Conservation (phyloP, 108 stramenopile genomes). For the Cyclotella baltica region DNA sequence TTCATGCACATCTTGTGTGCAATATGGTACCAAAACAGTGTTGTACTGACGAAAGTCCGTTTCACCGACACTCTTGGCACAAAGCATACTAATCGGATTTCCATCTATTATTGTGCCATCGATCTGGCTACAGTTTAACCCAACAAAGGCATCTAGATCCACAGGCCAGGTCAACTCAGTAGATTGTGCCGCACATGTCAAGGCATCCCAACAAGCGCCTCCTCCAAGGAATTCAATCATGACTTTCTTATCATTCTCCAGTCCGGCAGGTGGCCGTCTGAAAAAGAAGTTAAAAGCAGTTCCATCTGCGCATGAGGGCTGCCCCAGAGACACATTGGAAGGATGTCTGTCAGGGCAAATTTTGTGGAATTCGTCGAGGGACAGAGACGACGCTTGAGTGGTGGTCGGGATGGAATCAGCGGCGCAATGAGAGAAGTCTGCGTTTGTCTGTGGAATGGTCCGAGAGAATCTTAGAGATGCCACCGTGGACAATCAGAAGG, state of each 20-base stretch:
- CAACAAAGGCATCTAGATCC: slow-evolving; percentile 38
- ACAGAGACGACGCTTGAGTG: slow-evolving; percentile 12
- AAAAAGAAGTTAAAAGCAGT: slow-evolving; percentile 58
- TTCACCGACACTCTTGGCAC: slow-evolving; percentile 35
- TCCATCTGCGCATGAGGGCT: slow-evolving; percentile 64
- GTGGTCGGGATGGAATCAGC: slow-evolving; percentile 13
- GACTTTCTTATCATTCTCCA: slow-evolving; percentile 39
- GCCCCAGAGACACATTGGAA: slow-evolving; percentile 22
- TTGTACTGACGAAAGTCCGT: slow-evolving; percentile 58
- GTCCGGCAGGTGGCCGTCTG: slow-evolving; percentile 42
- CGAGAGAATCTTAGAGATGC: too few species aligned
- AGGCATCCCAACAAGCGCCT: slow-evolving; percentile 66
- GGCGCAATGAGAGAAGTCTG: background rate
- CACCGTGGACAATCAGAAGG: too few species aligned
- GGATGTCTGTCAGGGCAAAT: slow-evolving; percentile 18
- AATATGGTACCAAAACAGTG: slow-evolving; percentile 61
- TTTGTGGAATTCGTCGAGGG: slow-evolving; percentile 36
- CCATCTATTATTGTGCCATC: background rate
- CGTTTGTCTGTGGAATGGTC: too few species aligned
- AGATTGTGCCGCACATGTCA: slow-evolving; percentile 49
- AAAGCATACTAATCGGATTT: slow-evolving; percentile 47
- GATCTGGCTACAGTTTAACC: slow-evolving; percentile 39
- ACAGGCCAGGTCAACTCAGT: slow-evolving; percentile 43
- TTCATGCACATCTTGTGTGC: slow-evolving; percentile 61
- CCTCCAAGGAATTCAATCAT: slow-evolving; percentile 67